Evolutionary conservation across 495 filamentous ascomycete species (phyloP).

Genomic region (Parachaetomium inaequale): DNA sequence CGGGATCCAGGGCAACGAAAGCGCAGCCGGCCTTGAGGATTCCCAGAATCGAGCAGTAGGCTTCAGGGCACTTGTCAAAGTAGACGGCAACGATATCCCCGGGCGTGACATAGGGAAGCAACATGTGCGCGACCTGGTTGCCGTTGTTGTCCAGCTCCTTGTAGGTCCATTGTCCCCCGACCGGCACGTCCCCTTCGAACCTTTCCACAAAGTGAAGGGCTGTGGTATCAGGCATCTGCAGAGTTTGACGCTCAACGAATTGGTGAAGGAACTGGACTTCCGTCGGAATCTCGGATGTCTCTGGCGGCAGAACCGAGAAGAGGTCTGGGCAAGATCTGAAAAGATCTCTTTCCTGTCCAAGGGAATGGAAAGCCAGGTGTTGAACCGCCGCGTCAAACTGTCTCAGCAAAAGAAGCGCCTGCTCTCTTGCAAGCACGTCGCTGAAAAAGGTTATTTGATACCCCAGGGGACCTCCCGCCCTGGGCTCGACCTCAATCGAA

Average conservation of each 20-base stretch:
- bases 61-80: conserved; percentile 76
- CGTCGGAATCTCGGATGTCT: conserved; percentile 39
- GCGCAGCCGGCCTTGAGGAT: conserved; percentile 78
- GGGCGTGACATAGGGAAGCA: conserved; percentile 38
- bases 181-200: conserved; percentile 28
- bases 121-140: conserved; percentile 57
- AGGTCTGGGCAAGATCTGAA: conserved; percentile 29
- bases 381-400: conserved; percentile 58
- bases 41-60: conserved; percentile 74
- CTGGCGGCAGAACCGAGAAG: conserved; percentile 55
- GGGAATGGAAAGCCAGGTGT: conserved; percentile 41
- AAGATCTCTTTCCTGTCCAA: conserved; percentile 26
- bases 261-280: conserved; percentile 56
- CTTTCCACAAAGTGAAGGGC: conserved; percentile 61
- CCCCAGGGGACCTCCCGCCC: conserved; percentile 40
- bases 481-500: conserved; percentile 68
- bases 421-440: conserved; percentile 57
- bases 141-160: conserved; percentile 55
- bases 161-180: conserved; percentile 57
- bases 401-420: conserved; percentile 56
- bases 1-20: conserved; percentile 72
- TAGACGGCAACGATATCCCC: conserved; percentile 66
- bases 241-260: conserved; percentile 53
- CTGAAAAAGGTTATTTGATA: conserved; percentile 60
- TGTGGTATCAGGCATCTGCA: conserved; percentile 38